These are phyloP conservation scores for Reticulascus tulasneorum DNA, from an alignment of 2,329 filamentous ascomycete genomes.

Conservation along the genomic window DNA sequence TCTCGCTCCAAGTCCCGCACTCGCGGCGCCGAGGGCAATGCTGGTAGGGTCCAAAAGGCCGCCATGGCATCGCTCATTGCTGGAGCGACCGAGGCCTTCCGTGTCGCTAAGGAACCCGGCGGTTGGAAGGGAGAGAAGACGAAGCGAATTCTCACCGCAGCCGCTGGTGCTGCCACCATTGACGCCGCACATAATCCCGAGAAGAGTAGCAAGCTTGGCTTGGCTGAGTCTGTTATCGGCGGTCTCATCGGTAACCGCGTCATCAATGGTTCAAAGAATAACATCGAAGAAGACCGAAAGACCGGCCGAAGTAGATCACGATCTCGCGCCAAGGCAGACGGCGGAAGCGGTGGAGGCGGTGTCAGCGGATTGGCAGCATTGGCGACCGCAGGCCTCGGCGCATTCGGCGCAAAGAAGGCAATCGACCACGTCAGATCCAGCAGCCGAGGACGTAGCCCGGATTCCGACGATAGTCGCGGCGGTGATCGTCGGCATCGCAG, in stretches of 20 bases:
- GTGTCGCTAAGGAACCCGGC: slow-evolving; percentile 82
- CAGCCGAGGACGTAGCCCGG: slow-evolving; percentile 46
- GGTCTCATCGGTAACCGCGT: slow-evolving; percentile 83
- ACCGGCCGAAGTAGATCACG: slow-evolving; percentile 66
- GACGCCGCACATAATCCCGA: slow-evolving; percentile 70
- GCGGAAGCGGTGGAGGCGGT: slow-evolving; percentile 35
- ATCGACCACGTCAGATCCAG: slow-evolving; percentile 48
- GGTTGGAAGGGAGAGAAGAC: slow-evolving; percentile 89
- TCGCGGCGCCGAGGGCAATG: slow-evolving; percentile 36
- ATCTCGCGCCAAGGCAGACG: slow-evolving; percentile 57
- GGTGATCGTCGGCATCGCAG: slow-evolving; percentile 29
- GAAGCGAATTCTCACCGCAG: slow-evolving; percentile 85
- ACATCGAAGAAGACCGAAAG: slow-evolving; percentile 57
- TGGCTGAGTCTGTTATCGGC: slow-evolving; percentile 83
- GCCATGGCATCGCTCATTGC: slow-evolving; percentile 88
- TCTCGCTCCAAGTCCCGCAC: slow-evolving; percentile 53
- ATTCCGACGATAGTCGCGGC: slow-evolving; percentile 39
- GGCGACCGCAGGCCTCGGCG: slow-evolving; percentile 59
- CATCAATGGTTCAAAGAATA: slow-evolving; percentile 72
- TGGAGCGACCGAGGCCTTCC: slow-evolving; percentile 88
- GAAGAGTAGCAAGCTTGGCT: slow-evolving; percentile 75
- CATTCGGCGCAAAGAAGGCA: slow-evolving; percentile 58
- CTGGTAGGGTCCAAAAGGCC: slow-evolving; percentile 72
- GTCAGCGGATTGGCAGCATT: slow-evolving; percentile 56
- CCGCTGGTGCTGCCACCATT: slow-evolving; percentile 78